Evolutionary conservation across 192 early-diverging fungal genomes (phyloP).

Genomic region (Entophlyctis helioformis): DNA sequence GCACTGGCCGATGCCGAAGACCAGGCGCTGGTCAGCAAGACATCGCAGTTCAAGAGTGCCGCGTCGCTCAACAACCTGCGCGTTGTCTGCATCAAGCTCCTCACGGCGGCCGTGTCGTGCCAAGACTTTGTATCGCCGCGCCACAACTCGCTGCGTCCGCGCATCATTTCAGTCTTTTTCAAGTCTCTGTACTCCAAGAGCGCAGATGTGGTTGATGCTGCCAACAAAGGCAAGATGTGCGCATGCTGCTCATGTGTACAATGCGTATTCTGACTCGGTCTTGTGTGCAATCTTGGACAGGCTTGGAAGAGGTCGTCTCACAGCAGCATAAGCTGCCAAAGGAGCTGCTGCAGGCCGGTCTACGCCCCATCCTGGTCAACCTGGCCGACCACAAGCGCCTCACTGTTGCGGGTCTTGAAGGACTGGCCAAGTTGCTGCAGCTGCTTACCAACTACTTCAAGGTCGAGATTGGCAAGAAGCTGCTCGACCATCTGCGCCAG

Average conservation of each 20-base stretch:
- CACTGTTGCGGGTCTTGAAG: conserved; percentile 86
- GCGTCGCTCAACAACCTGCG: conserved; percentile 75
- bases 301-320: conserved; percentile 65
- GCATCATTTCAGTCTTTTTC: conserved; percentile 97
- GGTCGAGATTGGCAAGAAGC: conserved; percentile 94
- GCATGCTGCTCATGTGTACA: too few species aligned
- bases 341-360: conserved; percentile 87
- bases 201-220: conserved; percentile 87
- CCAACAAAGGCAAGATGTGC: conserved; percentile 59
- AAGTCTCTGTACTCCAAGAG: conserved; percentile 94
- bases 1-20: conserved; percentile 96
- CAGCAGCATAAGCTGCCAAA: conserved; percentile 85
- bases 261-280: too few species aligned
- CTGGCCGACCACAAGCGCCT: conserved; percentile 89
- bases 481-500: conserved; percentile 86
- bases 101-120: conserved; percentile 87
- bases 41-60: conserved; percentile 68
- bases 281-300: conserved; percentile 5
- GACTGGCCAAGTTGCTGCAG: conserved; percentile 83
- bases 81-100: conserved; percentile 91
- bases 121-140: conserved; percentile 63
- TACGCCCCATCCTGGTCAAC: conserved; percentile 90
- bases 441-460: conserved; percentile 97
- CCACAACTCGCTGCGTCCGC: conserved; percentile 65
- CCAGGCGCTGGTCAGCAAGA: conserved; percentile 78